phyloP scores from a whole-genome alignment of 2,329 filamentous ascomycete species.

The Emydomyces testavorans region DNA sequence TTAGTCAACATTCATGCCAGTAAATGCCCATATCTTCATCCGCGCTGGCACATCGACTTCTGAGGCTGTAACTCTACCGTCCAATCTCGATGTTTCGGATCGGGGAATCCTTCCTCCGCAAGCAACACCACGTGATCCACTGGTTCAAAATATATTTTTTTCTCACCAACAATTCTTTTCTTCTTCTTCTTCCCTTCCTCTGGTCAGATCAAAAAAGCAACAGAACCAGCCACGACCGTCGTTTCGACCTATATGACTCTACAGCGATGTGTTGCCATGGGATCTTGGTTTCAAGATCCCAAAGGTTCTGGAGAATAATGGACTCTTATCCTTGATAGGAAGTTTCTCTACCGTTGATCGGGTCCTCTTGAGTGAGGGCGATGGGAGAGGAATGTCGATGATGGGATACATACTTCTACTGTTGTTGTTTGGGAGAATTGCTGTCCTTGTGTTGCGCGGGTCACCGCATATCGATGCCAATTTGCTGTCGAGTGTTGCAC shows the following conservation, averaged over 20 bases:
- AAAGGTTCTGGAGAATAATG: conserved; percentile 53
- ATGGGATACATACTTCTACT: conserved; percentile 49
- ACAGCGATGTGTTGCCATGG: conserved; percentile 61
- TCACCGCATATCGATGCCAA: too few relatives aligned
- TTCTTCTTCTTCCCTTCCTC: conserved; percentile 23
- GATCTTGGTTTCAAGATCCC: conserved; percentile 34
- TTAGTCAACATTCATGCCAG: not conserved
- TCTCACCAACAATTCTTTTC: conserved; percentile 15
- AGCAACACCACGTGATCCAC: conserved; percentile 24
- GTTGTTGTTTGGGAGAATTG: too few relatives aligned
- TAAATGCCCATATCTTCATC: not conserved
- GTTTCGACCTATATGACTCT: conserved; percentile 39
- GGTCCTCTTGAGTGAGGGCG: conserved; percentile 60
- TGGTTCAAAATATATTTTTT: conserved; percentile 19
- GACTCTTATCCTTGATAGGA: conserved; percentile 49
- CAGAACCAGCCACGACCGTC: conserved; percentile 60
- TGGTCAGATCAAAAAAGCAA: conserved; percentile 41
- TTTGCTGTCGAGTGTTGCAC: too few relatives aligned
- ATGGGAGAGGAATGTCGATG: conserved; percentile 60
- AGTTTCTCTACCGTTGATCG: conserved; percentile 51
- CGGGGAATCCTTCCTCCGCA: not conserved
- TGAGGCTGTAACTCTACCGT: too few relatives aligned
- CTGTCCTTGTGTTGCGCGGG: too few relatives aligned
- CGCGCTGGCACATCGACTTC: too few relatives aligned
- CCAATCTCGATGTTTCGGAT: too few relatives aligned